Percentiles rank a stretch among this genome's conserved stretches.
Conservation (phyloP, 139 green algal species). For the Diplosphaera chodatii region DNA sequence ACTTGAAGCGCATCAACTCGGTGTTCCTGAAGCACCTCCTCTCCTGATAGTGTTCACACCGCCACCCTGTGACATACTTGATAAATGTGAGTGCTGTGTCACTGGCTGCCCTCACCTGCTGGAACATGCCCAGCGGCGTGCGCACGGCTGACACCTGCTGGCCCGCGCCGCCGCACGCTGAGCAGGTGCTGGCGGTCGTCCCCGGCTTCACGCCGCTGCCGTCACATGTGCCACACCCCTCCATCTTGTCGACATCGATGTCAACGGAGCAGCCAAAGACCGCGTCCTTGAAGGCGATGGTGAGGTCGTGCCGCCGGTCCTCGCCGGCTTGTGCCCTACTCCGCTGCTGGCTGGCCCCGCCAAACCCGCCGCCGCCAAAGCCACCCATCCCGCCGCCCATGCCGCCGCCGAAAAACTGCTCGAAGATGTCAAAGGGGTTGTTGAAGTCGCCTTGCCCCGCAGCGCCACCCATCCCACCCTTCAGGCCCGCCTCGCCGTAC, state of each 20-base stretch:
- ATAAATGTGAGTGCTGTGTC: no score
- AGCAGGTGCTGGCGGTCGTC: conserved; percentile 74
- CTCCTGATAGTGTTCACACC: no score
- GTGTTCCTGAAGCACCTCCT: no score
- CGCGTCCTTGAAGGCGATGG: conserved; percentile 84
- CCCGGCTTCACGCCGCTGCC: conserved; percentile 79
- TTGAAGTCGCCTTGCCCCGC: conserved; percentile 52
- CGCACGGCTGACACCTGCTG: conserved; percentile 84
- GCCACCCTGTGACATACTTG: no score
- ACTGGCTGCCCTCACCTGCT: conserved; percentile 50
- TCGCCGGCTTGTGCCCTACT: conserved; percentile 48
- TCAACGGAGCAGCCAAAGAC: conserved; percentile 90
- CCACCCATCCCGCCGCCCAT: conserved; percentile 48
- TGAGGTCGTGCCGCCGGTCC: conserved; percentile 78
- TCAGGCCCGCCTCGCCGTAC: conserved; percentile 93
- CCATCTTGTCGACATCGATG: conserved; percentile 78
- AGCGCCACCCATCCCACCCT: conserved; percentile 56
- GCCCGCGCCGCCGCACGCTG: conserved; percentile 79
- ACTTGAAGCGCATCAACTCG: not conserved
- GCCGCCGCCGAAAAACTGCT: conserved; percentile 90
- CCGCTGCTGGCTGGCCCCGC: not conserved
- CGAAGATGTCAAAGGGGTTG: conserved; percentile 98
- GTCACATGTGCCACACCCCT: conserved; percentile 54
- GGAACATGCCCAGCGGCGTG: conserved; percentile 91
- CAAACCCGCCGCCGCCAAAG: conserved; percentile 18